Conservation (phyloP, 2,329 filamentous ascomycete species). For the Biscogniauxia mediterranea region DNA sequence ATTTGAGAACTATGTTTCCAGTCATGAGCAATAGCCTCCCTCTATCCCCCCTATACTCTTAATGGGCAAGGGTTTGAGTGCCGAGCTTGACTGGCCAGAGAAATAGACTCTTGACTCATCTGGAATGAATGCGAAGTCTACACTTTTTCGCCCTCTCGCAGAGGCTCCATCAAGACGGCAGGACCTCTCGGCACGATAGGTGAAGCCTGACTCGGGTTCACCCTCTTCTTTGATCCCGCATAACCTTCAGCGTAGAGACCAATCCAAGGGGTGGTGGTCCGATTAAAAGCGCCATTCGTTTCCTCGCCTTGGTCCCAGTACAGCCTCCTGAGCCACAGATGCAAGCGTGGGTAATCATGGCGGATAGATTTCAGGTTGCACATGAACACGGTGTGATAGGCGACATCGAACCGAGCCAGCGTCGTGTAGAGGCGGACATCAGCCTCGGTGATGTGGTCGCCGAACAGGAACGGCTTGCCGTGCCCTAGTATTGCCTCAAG, state of each 20-base stretch:
- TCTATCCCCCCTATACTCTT: no score
- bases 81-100: no score
- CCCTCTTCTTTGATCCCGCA: conserved; percentile 21
- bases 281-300: conserved; percentile 58
- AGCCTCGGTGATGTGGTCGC: conserved; percentile 60
- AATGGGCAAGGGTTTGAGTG: no score
- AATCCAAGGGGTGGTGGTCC: conserved; percentile 62
- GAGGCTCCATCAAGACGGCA: conserved; percentile 25
- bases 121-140: conserved; percentile 1
- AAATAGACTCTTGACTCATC: no score
- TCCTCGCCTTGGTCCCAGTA: conserved; percentile 61
- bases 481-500: conserved; percentile 57
- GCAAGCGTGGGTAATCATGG: conserved; percentile 63
- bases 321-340: conserved; percentile 65
- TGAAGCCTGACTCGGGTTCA: conserved; percentile 28
- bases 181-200: conserved; percentile 32
- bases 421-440: conserved; percentile 68
- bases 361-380: conserved; percentile 64
- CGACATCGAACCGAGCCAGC: conserved; percentile 65
- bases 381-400: conserved; percentile 65
- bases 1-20: no score
- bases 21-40: no score
- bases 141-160: conserved; percentile 23
- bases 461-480: conserved; percentile 59
- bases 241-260: conserved; percentile 33